These are phyloP conservation scores for Mimosa bimucronata DNA, from an alignment of 306 rosid species.

Conservation along the genomic window DNA sequence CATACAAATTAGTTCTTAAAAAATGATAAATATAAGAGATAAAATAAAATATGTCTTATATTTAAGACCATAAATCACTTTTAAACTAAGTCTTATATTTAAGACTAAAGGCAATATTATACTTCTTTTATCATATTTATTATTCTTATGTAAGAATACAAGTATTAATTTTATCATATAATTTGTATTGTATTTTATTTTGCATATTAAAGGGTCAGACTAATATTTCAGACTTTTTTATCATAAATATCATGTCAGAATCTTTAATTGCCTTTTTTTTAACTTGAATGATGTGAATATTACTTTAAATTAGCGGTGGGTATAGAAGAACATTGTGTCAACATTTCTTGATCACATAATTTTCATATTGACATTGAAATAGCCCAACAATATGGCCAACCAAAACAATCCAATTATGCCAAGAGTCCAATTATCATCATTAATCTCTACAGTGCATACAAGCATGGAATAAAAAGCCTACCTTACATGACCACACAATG, in stretches of 20 bases:
- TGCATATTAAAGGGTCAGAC: background rate
- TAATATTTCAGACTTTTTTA: background rate
- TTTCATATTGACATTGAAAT: conserved; percentile 26
- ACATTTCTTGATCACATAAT: background rate
- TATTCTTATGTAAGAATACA: background rate
- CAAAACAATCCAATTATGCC: conserved; percentile 1
- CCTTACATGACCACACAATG: background rate
- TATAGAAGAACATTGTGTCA: conserved; percentile 11
- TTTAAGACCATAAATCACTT: too few species aligned
- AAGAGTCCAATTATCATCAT: conserved; percentile 37
- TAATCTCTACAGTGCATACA: background rate
- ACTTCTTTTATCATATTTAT: background rate
- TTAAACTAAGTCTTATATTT: too few species aligned
- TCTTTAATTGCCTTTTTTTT: background rate
- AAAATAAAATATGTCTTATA: too few species aligned
- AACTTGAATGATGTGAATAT: background rate
- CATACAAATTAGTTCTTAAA: too few species aligned
- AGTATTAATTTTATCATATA: background rate
- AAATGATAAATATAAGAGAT: too few species aligned
- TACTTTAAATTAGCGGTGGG: conserved; percentile 16
- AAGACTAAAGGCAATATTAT: too few species aligned
- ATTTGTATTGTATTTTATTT: background rate
- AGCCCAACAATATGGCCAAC: conserved; percentile 24
- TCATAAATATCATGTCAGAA: background rate
- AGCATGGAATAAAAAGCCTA: too few species aligned